Conservation (phyloP, 352 stramenopile genomes). For the Phytophthora podocarpi region DNA sequence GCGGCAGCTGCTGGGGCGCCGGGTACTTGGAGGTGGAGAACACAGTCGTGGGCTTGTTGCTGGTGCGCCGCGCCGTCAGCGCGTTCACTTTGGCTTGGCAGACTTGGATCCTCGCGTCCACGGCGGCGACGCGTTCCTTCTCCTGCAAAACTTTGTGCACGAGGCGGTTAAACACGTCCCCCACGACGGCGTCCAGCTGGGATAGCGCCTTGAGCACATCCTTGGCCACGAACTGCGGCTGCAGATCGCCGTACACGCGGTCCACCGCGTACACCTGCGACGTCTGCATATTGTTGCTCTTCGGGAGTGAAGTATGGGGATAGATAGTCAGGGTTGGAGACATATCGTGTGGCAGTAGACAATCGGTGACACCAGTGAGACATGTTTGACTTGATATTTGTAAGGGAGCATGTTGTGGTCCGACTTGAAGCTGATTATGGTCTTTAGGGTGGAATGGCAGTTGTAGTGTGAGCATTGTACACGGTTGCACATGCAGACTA, state of each 20-base stretch:
- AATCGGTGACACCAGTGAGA: conserved; percentile 15
- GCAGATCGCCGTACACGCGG: conserved; percentile 88
- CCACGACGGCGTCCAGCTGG: conserved; percentile 83
- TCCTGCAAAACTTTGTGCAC: conserved; percentile 78
- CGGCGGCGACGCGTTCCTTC: conserved; percentile 75
- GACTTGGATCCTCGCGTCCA: conserved; percentile 76
- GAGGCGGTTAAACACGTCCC: conserved; percentile 85
- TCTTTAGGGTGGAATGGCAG: too few species aligned
- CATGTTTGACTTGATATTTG: conserved; percentile 15
- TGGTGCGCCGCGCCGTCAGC: conserved; percentile 76
- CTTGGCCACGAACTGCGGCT: conserved; percentile 83
- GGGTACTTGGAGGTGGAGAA: conserved; percentile 90
- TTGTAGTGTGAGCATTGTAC: conserved; percentile 11
- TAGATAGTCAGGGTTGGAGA: not conserved
- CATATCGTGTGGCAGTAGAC: conserved; percentile 10
- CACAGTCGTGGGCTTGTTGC: conserved; percentile 89
- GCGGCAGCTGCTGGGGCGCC: conserved; percentile 67
- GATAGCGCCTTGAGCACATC: conserved; percentile 87
- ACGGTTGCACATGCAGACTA: not conserved
- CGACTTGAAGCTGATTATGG: conserved; percentile 23
- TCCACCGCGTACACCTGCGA: conserved; percentile 88
- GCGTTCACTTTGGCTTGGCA: conserved; percentile 88
- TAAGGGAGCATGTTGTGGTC: not conserved
- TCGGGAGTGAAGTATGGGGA: not conserved
- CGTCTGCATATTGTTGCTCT: conserved; percentile 68